Evolutionary conservation across 805 yeast species (phyloP), one percentile per base, ranked within the genome.

Genomic region (Komagataella pseudopastoris): DNA sequence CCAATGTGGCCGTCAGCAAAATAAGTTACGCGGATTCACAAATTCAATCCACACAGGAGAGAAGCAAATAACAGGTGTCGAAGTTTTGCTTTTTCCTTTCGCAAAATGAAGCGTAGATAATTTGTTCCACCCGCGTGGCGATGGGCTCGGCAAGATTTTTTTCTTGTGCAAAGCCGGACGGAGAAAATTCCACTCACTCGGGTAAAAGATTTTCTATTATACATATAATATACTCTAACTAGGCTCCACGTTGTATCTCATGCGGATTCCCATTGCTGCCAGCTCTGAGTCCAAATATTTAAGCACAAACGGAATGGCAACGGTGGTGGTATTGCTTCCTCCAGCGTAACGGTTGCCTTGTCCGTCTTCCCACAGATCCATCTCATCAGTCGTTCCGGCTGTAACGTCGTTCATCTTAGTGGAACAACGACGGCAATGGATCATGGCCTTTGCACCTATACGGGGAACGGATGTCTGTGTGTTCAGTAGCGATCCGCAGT

Each of bases 361-460:
- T 17, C 97, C 98, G 65, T 93, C 99, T 71, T 93, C 97, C 99
- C 99, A 93, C 46, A 85, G 78, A 53, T 84, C 88, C 20, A 84
- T 71, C 54, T 84, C 88, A 57, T 78, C 82, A 53, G 78, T 79
- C 52, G 72, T 74, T 39, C 76, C 71, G 53, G 68, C 68, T 54
- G 71, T 68, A 49, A 78, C 77, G 45, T 76, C 71, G 50, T 82
- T 88, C 54, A 87, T 72, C 59, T 79, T 82, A 49, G 71, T 70
- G 6, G 99, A 86, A 71, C 99, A 93, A 62, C 90, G 81, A 65
- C 99, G 85, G 70, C 99, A 93, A 64, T 95, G 79, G 44, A 84
- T 75, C 3, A 83, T 70, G 1, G 96, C 81, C 54, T 77, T 69
- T 6, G 90, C 70, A 12, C 99, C 99, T 24, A 91, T 81, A 59